Evolutionary conservation across 768 basidiomycete genomes (phyloP).

Genomic region (Mycena indigotica): DNA sequence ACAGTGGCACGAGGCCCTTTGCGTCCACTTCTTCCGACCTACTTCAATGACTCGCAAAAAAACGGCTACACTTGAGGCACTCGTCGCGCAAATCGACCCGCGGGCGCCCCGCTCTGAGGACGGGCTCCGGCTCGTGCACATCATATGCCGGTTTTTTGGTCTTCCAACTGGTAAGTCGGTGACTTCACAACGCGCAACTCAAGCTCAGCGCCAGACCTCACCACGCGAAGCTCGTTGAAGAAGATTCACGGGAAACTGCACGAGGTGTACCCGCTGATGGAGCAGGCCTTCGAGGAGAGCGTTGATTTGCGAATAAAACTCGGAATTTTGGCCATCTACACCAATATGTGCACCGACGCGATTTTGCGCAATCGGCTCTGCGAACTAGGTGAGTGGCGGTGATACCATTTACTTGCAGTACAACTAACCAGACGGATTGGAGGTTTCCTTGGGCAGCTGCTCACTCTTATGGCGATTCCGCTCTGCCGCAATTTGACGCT

Average conservation of each 20-base stretch:
- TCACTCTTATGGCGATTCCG: conserved; percentile 39
- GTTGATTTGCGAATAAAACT: conserved; percentile 36
- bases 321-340: conserved; percentile 44
- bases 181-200: not conserved
- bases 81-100: not conserved
- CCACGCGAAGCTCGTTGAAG: not conserved
- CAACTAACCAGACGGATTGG: not conserved
- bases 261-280: conserved; percentile 36
- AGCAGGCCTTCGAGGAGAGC: conserved; percentile 35
- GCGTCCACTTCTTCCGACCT: too few species aligned
- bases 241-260: conserved; percentile 24
- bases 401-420: not conserved
- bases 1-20: too few species aligned
- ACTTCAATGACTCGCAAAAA: not conserved
- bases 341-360: conserved; percentile 47
- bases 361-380: conserved; percentile 45
- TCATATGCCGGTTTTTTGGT: not conserved
- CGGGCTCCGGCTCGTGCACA: not conserved
- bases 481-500: conserved; percentile 39
- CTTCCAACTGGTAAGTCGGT: not conserved
- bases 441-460: conserved; percentile 44
- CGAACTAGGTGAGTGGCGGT: conserved; percentile 33
- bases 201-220: not conserved
- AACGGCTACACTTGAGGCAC: not conserved
- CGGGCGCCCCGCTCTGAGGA: not conserved